Evolutionary conservation across 129 eudicot genomes (phyloP).

Genomic region (Calendula officinalis): DNA sequence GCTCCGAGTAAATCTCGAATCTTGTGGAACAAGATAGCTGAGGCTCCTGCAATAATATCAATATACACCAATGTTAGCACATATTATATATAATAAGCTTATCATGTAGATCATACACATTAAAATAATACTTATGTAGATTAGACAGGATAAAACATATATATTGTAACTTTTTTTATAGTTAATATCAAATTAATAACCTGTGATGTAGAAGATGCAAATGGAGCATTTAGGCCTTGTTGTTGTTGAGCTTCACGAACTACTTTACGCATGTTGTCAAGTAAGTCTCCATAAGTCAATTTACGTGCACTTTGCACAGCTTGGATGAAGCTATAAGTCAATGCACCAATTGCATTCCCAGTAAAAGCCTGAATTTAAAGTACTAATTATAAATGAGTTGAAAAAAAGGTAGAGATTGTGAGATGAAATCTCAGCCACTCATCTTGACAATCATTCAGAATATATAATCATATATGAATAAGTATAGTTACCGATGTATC

Average conservation of each 20-base stretch:
- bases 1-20: slow-evolving; percentile 57
- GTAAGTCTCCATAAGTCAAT: slow-evolving; percentile 55
- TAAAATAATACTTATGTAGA: too few species aligned
- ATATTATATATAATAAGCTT: not conserved
- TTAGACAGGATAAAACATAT: too few species aligned
- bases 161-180: not conserved
- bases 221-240: slow-evolving; percentile 36
- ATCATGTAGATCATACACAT: too few species aligned
- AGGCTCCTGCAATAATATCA: slow-evolving; percentile 52
- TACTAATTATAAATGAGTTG: not conserved
- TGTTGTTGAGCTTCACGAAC: slow-evolving; percentile 41
- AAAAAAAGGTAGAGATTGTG: too few species aligned
- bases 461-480: too few species aligned
- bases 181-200: slow-evolving; percentile 18
- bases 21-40: slow-evolving; percentile 48
- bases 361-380: slow-evolving; percentile 49
- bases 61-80: slow-evolving; percentile 7
- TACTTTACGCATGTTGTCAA: slow-evolving; percentile 41
- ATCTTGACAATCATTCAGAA: too few species aligned
- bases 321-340: slow-evolving; percentile 66
- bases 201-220: slow-evolving; percentile 42
- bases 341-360: slow-evolving; percentile 58
- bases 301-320: slow-evolving; percentile 43
- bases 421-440: too few species aligned
- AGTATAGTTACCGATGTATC: slow-evolving; percentile 60